Evolutionary conservation across 805 yeast genomes (phyloP).

Genomic region (Candida silvicultrix): DNA sequence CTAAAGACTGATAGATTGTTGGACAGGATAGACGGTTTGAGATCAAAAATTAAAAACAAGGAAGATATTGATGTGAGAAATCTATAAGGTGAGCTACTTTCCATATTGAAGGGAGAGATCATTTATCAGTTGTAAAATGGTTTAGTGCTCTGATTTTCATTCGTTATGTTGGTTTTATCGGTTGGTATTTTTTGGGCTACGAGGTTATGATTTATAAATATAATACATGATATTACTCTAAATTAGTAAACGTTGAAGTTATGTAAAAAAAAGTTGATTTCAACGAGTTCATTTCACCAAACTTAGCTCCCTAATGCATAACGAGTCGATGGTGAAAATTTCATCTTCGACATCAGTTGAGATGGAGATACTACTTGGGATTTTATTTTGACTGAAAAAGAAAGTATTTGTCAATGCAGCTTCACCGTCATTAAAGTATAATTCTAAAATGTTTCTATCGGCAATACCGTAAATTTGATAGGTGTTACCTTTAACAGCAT

Average conservation of each 20-base stretch:
- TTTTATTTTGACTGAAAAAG: conserved; percentile 19
- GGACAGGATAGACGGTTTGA: not conserved
- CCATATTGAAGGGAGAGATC: too few relatives aligned
- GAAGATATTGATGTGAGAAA: not conserved
- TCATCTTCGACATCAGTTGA: conserved; percentile 7
- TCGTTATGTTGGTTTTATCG: not conserved
- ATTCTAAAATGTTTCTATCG: conserved; percentile 25
- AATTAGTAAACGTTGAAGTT: too few relatives aligned
- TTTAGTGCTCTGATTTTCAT: too few relatives aligned
- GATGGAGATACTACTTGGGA: conserved; percentile 11
- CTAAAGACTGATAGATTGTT: not conserved
- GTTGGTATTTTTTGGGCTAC: not conserved
- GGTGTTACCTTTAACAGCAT: conserved; percentile 9
- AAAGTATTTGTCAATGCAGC: conserved; percentile 23
- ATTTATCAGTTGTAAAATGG: too few relatives aligned
- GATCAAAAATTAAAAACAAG: not conserved
- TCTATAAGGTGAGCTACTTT: too few relatives aligned
- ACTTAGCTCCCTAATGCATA: not conserved
- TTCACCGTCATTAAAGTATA: conserved; percentile 26
- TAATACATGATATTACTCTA: not conserved
- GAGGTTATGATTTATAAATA: not conserved
- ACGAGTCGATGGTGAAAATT: not conserved
- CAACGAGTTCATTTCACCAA: not conserved
- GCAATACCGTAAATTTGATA: conserved; percentile 25
- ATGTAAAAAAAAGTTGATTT: too few relatives aligned